phyloP scores from a whole-genome alignment of 2,329 filamentous ascomycete genomes.

The Venturiaceae sp. region DNA sequence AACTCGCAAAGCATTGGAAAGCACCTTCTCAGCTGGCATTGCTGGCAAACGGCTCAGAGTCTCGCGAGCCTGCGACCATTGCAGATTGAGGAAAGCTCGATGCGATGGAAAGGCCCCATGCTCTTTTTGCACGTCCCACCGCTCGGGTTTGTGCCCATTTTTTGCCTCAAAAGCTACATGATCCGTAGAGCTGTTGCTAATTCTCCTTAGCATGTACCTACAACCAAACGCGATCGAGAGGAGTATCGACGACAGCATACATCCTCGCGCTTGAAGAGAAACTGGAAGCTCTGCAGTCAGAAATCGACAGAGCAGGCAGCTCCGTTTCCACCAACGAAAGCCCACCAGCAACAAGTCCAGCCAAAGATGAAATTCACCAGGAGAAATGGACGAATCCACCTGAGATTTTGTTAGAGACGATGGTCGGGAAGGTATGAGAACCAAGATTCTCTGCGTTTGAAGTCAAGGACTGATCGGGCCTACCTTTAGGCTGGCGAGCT shows the following conservation, averaged over 20 bases:
- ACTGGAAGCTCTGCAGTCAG: no score
- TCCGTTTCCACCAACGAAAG: no score
- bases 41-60: neutral
- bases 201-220: conserved; percentile 1
- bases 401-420: no score
- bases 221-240: neutral
- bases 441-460: neutral
- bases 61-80: neutral
- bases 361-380: no score
- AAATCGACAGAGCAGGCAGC: no score
- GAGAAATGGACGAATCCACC: no score
- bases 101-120: neutral
- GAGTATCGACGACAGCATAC: neutral
- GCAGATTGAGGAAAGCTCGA: neutral
- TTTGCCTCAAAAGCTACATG: neutral
- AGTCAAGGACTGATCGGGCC: neutral
- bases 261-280: no score
- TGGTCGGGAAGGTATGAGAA: no score
- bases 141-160: neutral
- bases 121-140: neutral
- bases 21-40: no score
- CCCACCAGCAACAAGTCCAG: no score
- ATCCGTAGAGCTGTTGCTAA: neutral
- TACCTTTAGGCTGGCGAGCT: neutral
- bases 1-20: no score